These are phyloP conservation scores for Acanthochlamys bracteata DNA, from an alignment of 106 monocot species.

Conservation along the genomic window DNA sequence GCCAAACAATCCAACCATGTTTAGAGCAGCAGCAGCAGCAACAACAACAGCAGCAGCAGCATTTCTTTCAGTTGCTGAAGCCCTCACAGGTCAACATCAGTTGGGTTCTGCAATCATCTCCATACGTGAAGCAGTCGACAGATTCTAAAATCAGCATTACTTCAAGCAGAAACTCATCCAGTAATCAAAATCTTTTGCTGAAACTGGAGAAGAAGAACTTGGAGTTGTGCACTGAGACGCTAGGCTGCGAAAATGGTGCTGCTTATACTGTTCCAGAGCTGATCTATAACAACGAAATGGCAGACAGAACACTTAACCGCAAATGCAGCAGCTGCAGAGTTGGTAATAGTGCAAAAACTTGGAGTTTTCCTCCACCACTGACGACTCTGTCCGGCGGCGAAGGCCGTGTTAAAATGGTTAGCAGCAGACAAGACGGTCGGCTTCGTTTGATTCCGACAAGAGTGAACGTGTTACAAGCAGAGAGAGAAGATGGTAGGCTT, in stretches of 20 bases:
- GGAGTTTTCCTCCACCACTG: constrained; percentile 1
- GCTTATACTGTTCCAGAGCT: neutral
- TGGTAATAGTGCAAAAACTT: neutral
- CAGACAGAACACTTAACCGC: neutral
- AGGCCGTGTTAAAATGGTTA: constrained; percentile 2
- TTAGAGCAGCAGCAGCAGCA: neutral
- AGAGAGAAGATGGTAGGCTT: constrained; percentile 10
- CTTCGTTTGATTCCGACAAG: constrained; percentile 8
- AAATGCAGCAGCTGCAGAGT: neutral
- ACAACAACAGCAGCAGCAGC: too few relatives aligned
- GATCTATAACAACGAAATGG: neutral
- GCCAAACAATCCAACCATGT: neutral
- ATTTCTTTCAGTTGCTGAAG: too few relatives aligned
- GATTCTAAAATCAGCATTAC: neutral
- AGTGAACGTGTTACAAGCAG: neutral
- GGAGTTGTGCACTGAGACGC: neutral
- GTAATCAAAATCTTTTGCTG: neutral
- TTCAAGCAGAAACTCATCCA: neutral
- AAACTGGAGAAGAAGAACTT: neutral
- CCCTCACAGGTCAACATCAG: neutral
- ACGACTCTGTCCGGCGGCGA: neutral
- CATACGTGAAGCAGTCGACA: neutral
- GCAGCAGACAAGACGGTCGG: constrained; percentile 8
- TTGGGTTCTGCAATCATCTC: neutral
- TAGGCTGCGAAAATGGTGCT: neutral